These are phyloP conservation scores for Juglanconis sp. DNA, from an alignment of 2,329 filamentous ascomycete genomes.

Conservation along the genomic window DNA sequence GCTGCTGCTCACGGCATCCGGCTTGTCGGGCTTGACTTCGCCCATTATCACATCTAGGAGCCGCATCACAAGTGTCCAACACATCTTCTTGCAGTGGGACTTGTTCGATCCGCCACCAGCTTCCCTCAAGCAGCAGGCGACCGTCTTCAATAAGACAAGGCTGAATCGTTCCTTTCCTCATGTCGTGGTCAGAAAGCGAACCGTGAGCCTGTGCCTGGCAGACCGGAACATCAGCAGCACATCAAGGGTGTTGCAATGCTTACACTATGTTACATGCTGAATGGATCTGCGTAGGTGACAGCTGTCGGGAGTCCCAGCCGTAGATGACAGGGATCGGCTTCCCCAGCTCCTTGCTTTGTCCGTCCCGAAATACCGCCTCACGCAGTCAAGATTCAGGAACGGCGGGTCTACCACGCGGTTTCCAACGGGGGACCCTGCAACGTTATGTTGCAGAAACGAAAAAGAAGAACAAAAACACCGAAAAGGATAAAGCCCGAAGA, in stretches of 20 bases:
- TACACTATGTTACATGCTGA: too few relatives aligned
- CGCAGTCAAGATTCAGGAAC: constrained; percentile 8
- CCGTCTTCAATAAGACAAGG: neutral
- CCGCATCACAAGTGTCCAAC: neutral
- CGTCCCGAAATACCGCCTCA: constrained; percentile 14
- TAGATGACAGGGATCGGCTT: constrained; percentile 7
- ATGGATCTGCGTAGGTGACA: constrained; percentile 1
- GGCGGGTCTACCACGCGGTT: neutral
- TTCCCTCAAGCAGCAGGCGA: neutral
- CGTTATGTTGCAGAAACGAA: neutral
- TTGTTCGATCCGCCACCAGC: too few relatives aligned
- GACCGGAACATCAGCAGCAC: neutral
- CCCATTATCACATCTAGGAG: neutral
- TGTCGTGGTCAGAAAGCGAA: neutral
- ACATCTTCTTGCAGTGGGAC: too few relatives aligned
- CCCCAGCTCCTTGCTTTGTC: constrained; percentile 10
- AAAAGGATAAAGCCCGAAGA: neutral
- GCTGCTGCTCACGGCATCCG: neutral
- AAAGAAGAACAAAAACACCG: neutral
- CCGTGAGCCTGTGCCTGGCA: neutral
- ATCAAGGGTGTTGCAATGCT: too few relatives aligned
- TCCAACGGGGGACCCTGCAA: constrained; percentile 1
- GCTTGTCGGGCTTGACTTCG: neutral
- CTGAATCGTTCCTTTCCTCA: neutral
- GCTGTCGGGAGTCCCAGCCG: constrained; percentile 5